A percentile compares a stretch with the other conserved stretches of the same genome.
Conservation (phyloP, 306 rosid genomes). For the Echinosophora koreensis region DNA sequence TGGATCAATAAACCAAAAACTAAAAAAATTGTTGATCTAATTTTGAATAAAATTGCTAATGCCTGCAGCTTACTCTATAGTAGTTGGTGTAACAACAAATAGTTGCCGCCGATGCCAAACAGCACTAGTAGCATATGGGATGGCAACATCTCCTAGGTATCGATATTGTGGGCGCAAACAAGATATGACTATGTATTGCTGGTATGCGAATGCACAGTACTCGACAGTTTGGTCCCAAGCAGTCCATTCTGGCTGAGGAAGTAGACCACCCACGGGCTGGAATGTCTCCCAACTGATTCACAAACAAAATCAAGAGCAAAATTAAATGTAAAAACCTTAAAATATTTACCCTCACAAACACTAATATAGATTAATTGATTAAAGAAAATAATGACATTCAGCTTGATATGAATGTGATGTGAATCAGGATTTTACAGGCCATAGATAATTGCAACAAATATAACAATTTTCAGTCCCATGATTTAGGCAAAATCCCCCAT, state of each 20-base stretch:
- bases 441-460: slow-evolving; percentile 16
- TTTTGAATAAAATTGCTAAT: slow-evolving; percentile 32
- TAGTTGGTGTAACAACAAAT: slow-evolving; percentile 95
- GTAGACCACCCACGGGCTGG: slow-evolving; percentile 94
- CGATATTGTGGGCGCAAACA: slow-evolving; percentile 96
- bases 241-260: slow-evolving; percentile 99
- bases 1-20: slow-evolving; percentile 22
- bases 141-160: slow-evolving; percentile 97
- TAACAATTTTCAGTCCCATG: not conserved
- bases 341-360: slow-evolving; percentile 9
- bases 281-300: slow-evolving; percentile 96
- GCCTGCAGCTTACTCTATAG: slow-evolving; percentile 80
- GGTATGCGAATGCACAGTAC: slow-evolving; percentile 97
- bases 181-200: slow-evolving; percentile 88
- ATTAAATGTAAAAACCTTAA: slow-evolving; percentile 34
- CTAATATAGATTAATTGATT: slow-evolving; percentile 12
- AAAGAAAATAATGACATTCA: slow-evolving; percentile 30
- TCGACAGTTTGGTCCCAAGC: slow-evolving; percentile 99
- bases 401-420: slow-evolving; percentile 23
- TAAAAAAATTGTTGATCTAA: not conserved
- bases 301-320: slow-evolving; percentile 38
- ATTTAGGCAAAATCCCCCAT: slow-evolving; percentile 30
- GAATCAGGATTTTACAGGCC: slow-evolving; percentile 23
- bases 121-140: slow-evolving; percentile 89
- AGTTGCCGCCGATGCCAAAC: slow-evolving; percentile 98